Base-by-base conservation (phyloP, 352 stramenopile species). In the Pythium folliculosum region DNA sequence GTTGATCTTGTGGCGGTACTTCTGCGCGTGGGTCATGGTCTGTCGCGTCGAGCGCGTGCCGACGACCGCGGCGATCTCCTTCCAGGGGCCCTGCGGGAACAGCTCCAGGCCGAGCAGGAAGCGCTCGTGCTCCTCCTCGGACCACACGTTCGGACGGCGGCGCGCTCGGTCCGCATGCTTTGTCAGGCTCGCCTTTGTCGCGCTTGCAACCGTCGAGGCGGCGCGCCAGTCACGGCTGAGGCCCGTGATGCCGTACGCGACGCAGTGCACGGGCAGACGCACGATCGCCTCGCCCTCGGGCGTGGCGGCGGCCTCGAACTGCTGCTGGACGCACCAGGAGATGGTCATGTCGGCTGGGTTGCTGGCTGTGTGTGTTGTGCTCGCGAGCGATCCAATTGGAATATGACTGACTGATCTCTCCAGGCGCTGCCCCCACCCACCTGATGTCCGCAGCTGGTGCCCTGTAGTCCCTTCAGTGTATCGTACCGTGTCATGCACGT, bases 81-180 rank as follows among this genome's bases (percentile, higher is more conserved):
- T 56, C 50, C 50, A 56, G 22, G 50, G 50, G 25, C 50, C 50
- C 16, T 56, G 50, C 30, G 50, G 50, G 25, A 56, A 56, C 17
- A 32, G 50, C 25, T 56, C 77, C 45, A 88, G 73, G 1, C 75
- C 77, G 1, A 73, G 48, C 14, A 85, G 62, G 54, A 88, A 88
- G 37, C 77, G 77, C n/a, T 74, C 79, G 60, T 88, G 79, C 48
- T 87, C 78, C 13, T 84, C 77, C 22, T 69, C 69, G n/a, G 75
- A 76, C 78, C 78, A 80, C 19, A 53, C 8, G 25, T 56, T 56
- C 25, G 37, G 37, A 43, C 37, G 37, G 9, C 37, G 37, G 37
- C 37, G 37, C 37, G 37, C 9, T 12, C 37, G 37, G 9, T 43
- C 37, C 9, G 3, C 3, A 3, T 12, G 10, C 14, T 43, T 43